Conservation (phyloP, 2,329 filamentous ascomycete species). For the Lasiodiplodia citricola region DNA sequence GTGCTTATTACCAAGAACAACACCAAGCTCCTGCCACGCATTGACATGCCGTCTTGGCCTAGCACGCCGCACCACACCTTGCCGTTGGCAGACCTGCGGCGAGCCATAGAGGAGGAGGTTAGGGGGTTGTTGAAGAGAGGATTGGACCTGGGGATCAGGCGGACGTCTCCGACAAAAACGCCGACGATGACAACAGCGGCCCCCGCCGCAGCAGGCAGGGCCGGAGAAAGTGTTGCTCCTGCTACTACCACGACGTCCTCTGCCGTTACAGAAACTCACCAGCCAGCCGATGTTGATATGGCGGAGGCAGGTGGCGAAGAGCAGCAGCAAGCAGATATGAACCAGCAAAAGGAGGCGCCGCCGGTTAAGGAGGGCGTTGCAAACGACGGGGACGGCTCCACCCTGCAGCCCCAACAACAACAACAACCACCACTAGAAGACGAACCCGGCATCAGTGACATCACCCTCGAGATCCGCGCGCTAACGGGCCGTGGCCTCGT, state of each 20-base stretch:
- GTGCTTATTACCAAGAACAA: slow-evolving; percentile 23
- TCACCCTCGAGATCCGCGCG: slow-evolving; percentile 34
- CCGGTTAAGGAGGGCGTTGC: neutral
- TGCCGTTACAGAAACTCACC: neutral
- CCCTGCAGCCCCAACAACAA: neutral
- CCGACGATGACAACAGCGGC: neutral
- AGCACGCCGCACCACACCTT: slow-evolving; percentile 25
- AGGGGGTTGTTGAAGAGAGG: slow-evolving; percentile 10
- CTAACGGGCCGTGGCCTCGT: slow-evolving; percentile 35
- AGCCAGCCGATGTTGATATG: neutral
- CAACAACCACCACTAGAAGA: neutral
- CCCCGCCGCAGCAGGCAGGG: neutral
- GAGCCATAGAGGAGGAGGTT: slow-evolving; percentile 1
- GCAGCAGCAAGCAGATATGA: neutral
- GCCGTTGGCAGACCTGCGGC: slow-evolving; percentile 4
- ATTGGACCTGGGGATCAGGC: slow-evolving; percentile 1
- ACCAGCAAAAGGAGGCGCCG: neutral
- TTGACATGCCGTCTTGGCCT: slow-evolving; percentile 21
- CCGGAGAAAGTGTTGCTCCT: neutral
- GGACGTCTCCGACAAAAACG: neutral
- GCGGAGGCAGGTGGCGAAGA: neutral
- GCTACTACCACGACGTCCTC: neutral
- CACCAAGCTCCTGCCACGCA: slow-evolving; percentile 22
- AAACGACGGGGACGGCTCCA: neutral
- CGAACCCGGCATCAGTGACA: slow-evolving; percentile 11